Evolutionary conservation across 371 early-diverging fungal genomes (phyloP), one percentile per base, ranked within the genome.

Genomic region (Blakeslea trispora): DNA sequence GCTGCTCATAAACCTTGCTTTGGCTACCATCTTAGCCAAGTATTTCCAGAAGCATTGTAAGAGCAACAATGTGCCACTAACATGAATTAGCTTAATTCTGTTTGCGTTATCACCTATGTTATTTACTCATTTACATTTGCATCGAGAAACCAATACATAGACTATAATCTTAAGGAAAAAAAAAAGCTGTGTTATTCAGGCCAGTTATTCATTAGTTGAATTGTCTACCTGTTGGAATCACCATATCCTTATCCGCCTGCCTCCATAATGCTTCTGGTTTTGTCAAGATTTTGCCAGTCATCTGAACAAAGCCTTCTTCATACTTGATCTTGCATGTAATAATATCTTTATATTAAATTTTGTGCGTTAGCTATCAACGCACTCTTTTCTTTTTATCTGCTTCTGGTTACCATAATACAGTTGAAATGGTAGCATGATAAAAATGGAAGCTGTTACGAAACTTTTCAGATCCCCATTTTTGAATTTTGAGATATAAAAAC

Each of bases 1-100:
- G 24, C 79, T 79, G 44, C 74, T 71, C 77, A 81, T 81, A 28
- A 81, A 79, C 21, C 63, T 68, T 23, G 65, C 69, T 46, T 66
- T 59, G 37, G 75, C 78, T 10, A 81, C 79, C 7, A 75, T 54
- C 17, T 79, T 77, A 17, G 75, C 70, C n/a, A 79, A 55, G 24
- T 81, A 81, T 40, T 79, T 77, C 81, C 81, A 81, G 52, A 81
- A 81, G 40, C 79, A 77, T 64, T 81, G 81, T 11, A 81, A 50
- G 17, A 81, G 50, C 11, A 77, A 57, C 9, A 81, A 49, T 9
- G 74, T 79, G 8, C 78, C 74, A 28, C 79, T 78, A 67, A 23
- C 10, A 18, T 17, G 2, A 31, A 39, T 28, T 28, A 34, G 4
- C 17, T 48, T 6, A 13, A 13, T 32, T 32, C 5, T 32, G 6